A percentile compares a stretch with the other conserved stretches of the same genome.
phyloP scores from a whole-genome alignment of 2,329 filamentous ascomycete genomes.

The Diaporthe vaccinii region DNA sequence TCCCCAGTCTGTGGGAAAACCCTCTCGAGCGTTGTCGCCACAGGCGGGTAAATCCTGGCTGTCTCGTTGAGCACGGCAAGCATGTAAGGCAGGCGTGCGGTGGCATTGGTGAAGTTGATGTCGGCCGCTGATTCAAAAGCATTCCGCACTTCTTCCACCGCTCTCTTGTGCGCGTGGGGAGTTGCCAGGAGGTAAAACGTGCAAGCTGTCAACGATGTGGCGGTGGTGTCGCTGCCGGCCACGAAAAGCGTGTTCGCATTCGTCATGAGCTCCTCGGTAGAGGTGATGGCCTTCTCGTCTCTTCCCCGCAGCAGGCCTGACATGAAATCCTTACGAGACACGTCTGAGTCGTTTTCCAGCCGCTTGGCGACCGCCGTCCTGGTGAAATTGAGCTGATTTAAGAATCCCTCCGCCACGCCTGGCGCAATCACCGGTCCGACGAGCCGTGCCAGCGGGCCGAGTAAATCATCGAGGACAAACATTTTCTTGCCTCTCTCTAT shows the following conservation, averaged over 20 bases:
- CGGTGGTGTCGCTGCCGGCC: conserved; percentile 41
- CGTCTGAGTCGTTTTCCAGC: neutral
- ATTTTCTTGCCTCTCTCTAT: conserved; percentile 10
- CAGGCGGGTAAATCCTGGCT: conserved; percentile 42
- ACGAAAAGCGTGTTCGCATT: conserved; percentile 37
- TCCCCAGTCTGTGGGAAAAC: conserved; percentile 34
- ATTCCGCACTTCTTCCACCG: conserved; percentile 36
- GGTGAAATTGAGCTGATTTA: neutral
- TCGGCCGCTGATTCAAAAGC: conserved; percentile 13
- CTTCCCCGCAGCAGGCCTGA: neutral
- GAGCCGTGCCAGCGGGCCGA: neutral
- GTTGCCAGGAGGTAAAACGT: conserved; percentile 38
- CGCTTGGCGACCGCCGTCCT: neutral
- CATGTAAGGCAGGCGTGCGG: conserved; percentile 36
- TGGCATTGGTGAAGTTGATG: conserved; percentile 39
- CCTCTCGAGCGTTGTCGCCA: conserved; percentile 25
- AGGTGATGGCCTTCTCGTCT: neutral
- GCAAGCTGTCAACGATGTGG: conserved; percentile 38
- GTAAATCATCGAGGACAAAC: neutral
- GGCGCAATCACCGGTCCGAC: neutral
- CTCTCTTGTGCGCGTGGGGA: conserved; percentile 29
- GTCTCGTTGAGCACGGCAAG: conserved; percentile 39
- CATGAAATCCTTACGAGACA: conserved; percentile 6
- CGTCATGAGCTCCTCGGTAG: conserved; percentile 36
- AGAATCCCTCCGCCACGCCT: conserved; percentile 17